A percentile compares a stretch with the other conserved stretches of the same genome.
Evolutionary conservation across 2,329 filamentous ascomycete species (phyloP).

Genomic region (Scleromitrula shiraiana): DNA sequence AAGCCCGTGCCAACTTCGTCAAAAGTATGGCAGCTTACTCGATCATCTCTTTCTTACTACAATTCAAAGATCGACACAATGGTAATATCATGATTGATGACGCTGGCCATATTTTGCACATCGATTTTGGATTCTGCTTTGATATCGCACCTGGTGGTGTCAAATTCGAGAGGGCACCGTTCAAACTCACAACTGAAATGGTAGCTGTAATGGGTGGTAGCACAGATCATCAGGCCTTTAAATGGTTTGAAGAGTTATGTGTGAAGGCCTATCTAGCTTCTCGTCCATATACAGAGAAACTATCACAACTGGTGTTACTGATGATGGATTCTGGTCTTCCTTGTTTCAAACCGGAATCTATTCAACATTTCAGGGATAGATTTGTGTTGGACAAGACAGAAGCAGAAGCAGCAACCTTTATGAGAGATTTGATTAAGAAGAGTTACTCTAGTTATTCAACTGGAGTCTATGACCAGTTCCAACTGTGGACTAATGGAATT

Average conservation of each 20-base stretch:
- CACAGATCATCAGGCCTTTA: conserved; percentile 78
- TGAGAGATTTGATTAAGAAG: conserved; percentile 81
- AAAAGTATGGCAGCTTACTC: conserved; percentile 99
- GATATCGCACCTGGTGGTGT: conserved; percentile 96
- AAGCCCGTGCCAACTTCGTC: conserved; percentile 93
- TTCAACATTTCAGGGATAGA: conserved; percentile 83
- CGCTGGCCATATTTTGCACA: conserved; percentile 92
- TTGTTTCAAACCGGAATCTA: conserved; percentile 95
- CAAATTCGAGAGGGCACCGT: conserved; percentile 94
- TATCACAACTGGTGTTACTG: conserved; percentile 80
- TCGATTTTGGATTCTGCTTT: conserved; percentile 99
- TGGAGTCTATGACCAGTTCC: conserved; percentile 95
- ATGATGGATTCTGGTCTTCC: conserved; percentile 96
- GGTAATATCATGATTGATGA: conserved; percentile 99
- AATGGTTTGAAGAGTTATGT: conserved; percentile 93
- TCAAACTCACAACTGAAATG: conserved; percentile 98
- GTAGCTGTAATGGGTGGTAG: conserved; percentile 96
- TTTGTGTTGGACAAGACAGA: conserved; percentile 91
- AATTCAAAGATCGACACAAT: conserved; percentile 99
- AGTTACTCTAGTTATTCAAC: conserved; percentile 88
- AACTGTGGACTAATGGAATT: conserved; percentile 93
- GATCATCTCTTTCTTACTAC: conserved; percentile 89
- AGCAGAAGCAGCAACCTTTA: conserved; percentile 88
- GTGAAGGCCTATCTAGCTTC: conserved; percentile 91
- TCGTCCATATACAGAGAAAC: conserved; percentile 77